Evolutionary conservation across 1,139 yeast species (phyloP), one percentile per base, ranked within the genome.

Genomic region (Torulaspora pretoriensis): DNA sequence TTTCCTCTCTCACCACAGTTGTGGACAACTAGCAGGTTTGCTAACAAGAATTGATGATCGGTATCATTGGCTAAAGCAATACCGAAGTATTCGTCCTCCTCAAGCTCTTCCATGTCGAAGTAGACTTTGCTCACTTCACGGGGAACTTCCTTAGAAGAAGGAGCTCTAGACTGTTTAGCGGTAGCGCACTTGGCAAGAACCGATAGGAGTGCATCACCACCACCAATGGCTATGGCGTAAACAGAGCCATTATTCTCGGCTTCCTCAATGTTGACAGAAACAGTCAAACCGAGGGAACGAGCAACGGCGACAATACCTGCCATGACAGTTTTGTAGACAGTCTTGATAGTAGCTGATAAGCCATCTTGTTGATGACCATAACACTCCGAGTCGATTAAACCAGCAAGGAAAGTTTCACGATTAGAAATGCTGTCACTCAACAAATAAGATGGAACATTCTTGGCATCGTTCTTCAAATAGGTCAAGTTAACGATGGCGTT

Each of bases 1-100:
- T 92, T 92, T 66, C 97, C 97, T 55, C 97, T 71, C 73, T 89
- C 97, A 66, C 97, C 97, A 63, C 83, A 75, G 52, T 72, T 71
- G 49, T 67, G 70, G 28, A 67, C 74, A 8, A 69, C 48, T 16
- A 68, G 66, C 49, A 60, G 53, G 45, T 68, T 67, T 4, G 72
- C 58, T 42, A 71, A 57, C 54, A 72, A 55, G 54, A 68, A 72
- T 57, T 67, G 64, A 42, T 70, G 71, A 50, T 72, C 76, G 30
- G 72, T 57, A n/a, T 57, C 53, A 19, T 63, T 64, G 26, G 61
- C 57, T 49, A 71, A 60, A 31, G 75, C 69, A 41, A 71, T 53
- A 61, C 75, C 75, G 45, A 60, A 71, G 51, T 68, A 71, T 10
- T 68, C 62, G 47, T 61, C 70, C 40, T 57, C 59, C 43, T 50